Conservation (phyloP, 2,329 filamentous ascomycete genomes). For the Ascochyta lentis region DNA sequence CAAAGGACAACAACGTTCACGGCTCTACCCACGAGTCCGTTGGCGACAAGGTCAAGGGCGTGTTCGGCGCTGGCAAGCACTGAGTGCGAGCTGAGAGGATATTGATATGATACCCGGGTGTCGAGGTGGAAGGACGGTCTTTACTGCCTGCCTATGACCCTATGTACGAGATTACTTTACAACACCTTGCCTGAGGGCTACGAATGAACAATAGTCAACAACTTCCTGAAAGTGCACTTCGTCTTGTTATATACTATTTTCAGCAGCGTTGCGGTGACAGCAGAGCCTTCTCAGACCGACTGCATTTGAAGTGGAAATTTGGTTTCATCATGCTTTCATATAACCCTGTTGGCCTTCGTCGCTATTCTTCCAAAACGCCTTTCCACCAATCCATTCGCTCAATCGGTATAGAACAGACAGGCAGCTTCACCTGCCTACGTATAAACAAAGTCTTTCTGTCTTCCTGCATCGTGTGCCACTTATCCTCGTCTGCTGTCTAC, state of each 20-base stretch:
- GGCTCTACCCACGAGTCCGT: slow-evolving; percentile 48
- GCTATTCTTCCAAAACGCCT: not conserved
- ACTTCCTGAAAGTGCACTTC: not conserved
- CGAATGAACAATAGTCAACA: not conserved
- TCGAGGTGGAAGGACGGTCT: slow-evolving; percentile 7
- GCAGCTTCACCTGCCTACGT: not conserved
- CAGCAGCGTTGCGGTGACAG: not conserved
- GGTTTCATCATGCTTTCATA: not conserved
- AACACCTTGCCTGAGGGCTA: slow-evolving; percentile 30
- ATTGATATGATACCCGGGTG: slow-evolving; percentile 10
- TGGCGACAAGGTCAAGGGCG: slow-evolving; percentile 57
- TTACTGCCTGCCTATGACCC: not conserved
- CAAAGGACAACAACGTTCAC: slow-evolving; percentile 48
- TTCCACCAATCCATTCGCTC: slow-evolving; percentile 1
- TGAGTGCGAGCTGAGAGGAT: slow-evolving; percentile 25
- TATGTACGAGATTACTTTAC: slow-evolving; percentile 15
- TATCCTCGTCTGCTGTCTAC: slow-evolving; percentile 34
- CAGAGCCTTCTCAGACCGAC: not conserved
- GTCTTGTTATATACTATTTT: not conserved
- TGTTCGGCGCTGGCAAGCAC: slow-evolving; percentile 54
- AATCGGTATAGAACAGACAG: slow-evolving; percentile 16
- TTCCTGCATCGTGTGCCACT: not conserved
- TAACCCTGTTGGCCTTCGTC: no score
- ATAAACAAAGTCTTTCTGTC: not conserved
- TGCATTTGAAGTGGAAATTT: not conserved